phyloP scores from a whole-genome alignment of 306 rosid genomes.

The Abrus precatorius region DNA sequence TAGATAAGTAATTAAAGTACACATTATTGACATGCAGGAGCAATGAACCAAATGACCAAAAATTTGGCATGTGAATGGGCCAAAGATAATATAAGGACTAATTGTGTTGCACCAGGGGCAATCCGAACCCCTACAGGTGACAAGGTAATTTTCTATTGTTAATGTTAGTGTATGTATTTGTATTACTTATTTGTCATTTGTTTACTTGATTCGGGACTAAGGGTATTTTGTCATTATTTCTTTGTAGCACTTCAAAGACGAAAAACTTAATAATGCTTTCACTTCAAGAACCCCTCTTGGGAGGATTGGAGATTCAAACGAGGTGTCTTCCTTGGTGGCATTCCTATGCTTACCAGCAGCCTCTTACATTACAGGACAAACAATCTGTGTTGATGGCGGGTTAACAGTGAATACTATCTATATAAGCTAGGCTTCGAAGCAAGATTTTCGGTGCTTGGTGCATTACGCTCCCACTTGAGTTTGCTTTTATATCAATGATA shows the following conservation, averaged over 20 bases:
- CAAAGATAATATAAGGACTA: slow-evolving; percentile 64
- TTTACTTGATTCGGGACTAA: neutral
- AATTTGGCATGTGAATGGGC: slow-evolving; percentile 75
- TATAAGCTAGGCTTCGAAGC: neutral
- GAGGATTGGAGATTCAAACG: slow-evolving; percentile 54
- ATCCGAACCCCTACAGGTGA: slow-evolving; percentile 50
- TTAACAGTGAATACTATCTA: slow-evolving; percentile 33
- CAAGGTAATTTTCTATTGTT: neutral
- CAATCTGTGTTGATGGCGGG: slow-evolving; percentile 43
- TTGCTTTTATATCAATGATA: neutral
- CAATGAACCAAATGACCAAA: slow-evolving; percentile 60
- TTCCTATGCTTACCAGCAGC: slow-evolving; percentile 61
- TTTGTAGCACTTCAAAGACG: slow-evolving; percentile 39
- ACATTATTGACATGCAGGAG: slow-evolving; percentile 48
- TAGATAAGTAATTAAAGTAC: too few relatives aligned
- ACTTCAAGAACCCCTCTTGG: slow-evolving; percentile 49
- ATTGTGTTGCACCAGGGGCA: slow-evolving; percentile 64
- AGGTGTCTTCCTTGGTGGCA: slow-evolving; percentile 60
- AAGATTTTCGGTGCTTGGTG: neutral
- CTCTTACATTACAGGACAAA: slow-evolving; percentile 47
- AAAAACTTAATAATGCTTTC: neutral
- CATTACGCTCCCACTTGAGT: neutral
- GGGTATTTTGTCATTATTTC: neutral
- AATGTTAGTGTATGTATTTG: too few relatives aligned
- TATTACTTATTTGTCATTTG: neutral